Conservation (phyloP, 768 basidiomycete genomes). For the Russula olivacea region DNA sequence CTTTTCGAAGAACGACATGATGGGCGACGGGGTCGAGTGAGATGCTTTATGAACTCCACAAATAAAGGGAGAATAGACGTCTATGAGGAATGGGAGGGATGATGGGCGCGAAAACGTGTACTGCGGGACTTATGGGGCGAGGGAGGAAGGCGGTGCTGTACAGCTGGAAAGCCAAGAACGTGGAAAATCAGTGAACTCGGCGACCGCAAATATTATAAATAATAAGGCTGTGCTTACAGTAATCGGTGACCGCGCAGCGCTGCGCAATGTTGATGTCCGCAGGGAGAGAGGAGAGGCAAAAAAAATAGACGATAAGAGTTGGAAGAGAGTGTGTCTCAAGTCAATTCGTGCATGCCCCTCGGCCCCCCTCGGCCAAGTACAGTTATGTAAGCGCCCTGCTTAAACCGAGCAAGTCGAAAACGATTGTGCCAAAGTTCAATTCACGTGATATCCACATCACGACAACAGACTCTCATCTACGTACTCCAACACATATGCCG, state of each 20-base stretch:
- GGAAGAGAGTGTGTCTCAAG: background rate
- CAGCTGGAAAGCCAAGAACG: no score
- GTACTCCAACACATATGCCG: no score
- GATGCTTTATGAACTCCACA: no score
- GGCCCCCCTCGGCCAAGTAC: no score
- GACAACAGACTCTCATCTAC: no score
- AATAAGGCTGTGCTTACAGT: background rate
- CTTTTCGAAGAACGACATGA: slow-evolving; percentile 53
- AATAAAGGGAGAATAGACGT: background rate
- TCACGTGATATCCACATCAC: background rate
- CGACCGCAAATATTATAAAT: background rate
- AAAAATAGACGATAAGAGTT: background rate
- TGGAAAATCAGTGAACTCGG: background rate
- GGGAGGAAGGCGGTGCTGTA: slow-evolving; percentile 6
- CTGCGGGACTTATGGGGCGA: background rate
- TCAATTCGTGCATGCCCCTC: no score
- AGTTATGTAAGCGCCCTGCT: slow-evolving; percentile 7
- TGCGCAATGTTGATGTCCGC: background rate
- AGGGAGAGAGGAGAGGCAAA: background rate
- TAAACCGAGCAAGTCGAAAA: background rate
- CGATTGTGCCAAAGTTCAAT: background rate
- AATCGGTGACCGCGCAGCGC: background rate
- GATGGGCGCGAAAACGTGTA: slow-evolving; percentile 5
- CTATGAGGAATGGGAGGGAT: background rate
- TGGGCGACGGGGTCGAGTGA: background rate